These are phyloP conservation scores for Candida odintsovae DNA, from an alignment of 805 yeast species.

Conservation along the genomic window DNA sequence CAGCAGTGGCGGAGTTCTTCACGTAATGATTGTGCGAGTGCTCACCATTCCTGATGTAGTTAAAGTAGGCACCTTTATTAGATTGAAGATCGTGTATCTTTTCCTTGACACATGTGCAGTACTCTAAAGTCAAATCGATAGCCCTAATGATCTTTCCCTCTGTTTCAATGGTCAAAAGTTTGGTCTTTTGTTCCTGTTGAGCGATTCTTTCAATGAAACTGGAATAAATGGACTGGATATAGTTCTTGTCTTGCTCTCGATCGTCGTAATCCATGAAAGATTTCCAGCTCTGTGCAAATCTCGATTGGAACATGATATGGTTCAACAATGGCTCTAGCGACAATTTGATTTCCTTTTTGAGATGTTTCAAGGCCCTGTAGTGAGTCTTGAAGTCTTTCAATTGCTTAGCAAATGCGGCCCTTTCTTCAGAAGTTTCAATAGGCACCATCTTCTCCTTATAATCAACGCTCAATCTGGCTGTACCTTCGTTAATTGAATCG, in stretches of 20 bases:
- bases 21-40: conserved; percentile 1
- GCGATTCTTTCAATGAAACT: conserved; percentile 23
- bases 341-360: conserved; percentile 16
- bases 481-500: conserved; percentile 5
- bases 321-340: conserved; percentile 8
- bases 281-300: conserved; percentile 25
- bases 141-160: conserved; percentile 26
- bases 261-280: conserved; percentile 24
- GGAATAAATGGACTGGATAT: conserved; percentile 24
- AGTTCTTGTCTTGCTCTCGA: conserved; percentile 10
- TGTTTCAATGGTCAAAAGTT: conserved; percentile 22
- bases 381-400: conserved; percentile 7
- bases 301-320: conserved; percentile 11
- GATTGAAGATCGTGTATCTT: conserved; percentile 27
- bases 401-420: conserved; percentile 6
- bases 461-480: background rate
- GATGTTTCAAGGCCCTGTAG: background rate
- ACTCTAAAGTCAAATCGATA: conserved; percentile 18
- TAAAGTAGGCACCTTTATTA: conserved; percentile 29
- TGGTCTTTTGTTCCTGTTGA: conserved; percentile 24
- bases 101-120: conserved; percentile 20
- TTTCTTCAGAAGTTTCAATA: conserved; percentile 2
- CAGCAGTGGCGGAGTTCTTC: conserved; percentile 8
- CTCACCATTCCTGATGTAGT: conserved; percentile 9
- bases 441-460: background rate